Evolutionary conservation across 805 yeast genomes (phyloP), one percentile per base, ranked within the genome.

Genomic region (Kluyveromyces starmeri): DNA sequence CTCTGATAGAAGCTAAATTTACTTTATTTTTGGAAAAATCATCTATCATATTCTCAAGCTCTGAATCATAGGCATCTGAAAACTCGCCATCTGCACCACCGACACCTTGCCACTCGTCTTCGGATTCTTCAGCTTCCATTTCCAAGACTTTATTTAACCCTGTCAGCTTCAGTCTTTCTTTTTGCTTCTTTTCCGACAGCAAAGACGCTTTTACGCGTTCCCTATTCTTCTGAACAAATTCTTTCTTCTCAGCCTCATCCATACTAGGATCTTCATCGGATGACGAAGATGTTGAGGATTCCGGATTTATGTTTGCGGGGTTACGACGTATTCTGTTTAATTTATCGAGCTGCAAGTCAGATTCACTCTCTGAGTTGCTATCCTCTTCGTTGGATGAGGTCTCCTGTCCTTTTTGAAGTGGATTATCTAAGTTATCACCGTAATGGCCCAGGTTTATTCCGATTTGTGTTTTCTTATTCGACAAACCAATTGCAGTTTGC

Each of bases 61-160:
- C 94, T 17, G 83, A 73, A 51, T 82, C 74, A 34, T 76, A 79
- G 27, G 63, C 73, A 29, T 62, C 65, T 3, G 58, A 50, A n/a
- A 46, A 43, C 34, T 64, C 67, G 8, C 77, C 81, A 45, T 80
- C 88, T 5, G 50, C 63, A 40, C 94, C 94, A 43, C 89, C 92
- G 32, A 80, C 47, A 3, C 92, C 94, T 32, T 71, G 71, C 83
- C 85, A 83, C 61, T 83, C 94, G 64, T 83, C 94, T 40, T 83
- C 94, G 23, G 92, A 81, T 61, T 83, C 94, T 45, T 73, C 86
- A 28, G 94, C 94, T 62, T 83, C 92, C 32, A 80, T 78, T 47
- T 83, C 89, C 52, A 83, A 64, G 35, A 83, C 68, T 17, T 71
- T 65, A 35, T 67, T 67, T 13, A 76, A 44, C 2, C 88, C 88